Evolutionary conservation across 192 early-diverging fungal species (phyloP), one percentile per base, ranked within the genome.

Genomic region (Coemansia erecta): DNA sequence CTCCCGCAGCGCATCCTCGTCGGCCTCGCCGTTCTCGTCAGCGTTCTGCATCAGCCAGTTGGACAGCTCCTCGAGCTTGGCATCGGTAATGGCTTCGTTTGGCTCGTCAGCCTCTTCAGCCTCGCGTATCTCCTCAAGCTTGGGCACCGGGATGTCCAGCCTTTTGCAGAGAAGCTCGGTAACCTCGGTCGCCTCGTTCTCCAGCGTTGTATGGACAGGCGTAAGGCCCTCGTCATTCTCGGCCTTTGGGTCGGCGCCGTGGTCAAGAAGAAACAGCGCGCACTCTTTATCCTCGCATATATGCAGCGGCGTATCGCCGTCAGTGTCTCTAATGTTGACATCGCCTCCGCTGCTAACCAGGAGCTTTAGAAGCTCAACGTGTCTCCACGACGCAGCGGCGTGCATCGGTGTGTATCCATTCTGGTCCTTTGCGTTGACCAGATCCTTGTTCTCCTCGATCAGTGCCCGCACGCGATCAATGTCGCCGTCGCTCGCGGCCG

Each of bases 231-330:
- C 85, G 17, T 79, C 57, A 63, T 96, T 96, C 37, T 57, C 49
- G 46, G 60, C 66, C 1, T 55, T 70, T 12, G 85, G 68, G 60
- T 92, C 86, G 8, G 92, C 92, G 12, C 92, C 92, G 24, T 79
- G 71, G 45, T 85, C 80, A 31, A 92, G 59, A 26, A 95, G 64
- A 22, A 85, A 65, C 57, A 82, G 42, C 21, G 89, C 91, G 40
- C 84, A 84, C n/a, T 83, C 85, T 12, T 82, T 77, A 43, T 86
- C 85, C 56, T 92, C 91, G 50, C 81, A 83, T 12, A 87, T 81
- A 60, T 87, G 90, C 39, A 95, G 76, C 7, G 91, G 90, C 22
- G 91, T 92, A 60, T 95, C 93, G 40, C 88, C 85, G 19, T 95
- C 93, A 15, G 72, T 51, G 65, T 95, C 93, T 21, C 70, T 70